Conservation (phyloP, 208 protist species). For the Acanthamoeba lenticulata region DNA sequence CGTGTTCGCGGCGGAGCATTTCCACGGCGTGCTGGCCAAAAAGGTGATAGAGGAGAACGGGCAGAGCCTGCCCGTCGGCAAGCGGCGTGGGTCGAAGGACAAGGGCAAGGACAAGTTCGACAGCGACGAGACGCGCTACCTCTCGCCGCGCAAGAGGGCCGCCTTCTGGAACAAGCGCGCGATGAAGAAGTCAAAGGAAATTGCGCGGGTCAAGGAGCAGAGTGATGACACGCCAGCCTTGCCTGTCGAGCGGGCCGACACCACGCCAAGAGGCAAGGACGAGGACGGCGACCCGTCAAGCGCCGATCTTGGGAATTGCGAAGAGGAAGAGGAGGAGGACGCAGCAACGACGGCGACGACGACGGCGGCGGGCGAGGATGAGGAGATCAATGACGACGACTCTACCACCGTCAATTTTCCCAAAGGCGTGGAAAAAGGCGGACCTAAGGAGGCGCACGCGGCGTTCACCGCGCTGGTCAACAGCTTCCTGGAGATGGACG, state of each 20-base stretch:
- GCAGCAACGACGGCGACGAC: no score
- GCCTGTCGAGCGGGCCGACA: not conserved
- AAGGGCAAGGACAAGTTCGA: conserved; percentile 35
- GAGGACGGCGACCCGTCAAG: not conserved
- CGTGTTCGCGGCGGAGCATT: conserved; percentile 63
- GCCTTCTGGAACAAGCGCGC: conserved; percentile 49
- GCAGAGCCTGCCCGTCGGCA: not conserved
- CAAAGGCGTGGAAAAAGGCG: not conserved
- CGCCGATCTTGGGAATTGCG: not conserved
- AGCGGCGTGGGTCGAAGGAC: not conserved
- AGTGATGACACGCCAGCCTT: not conserved
- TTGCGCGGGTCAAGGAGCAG: not conserved
- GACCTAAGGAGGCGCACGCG: not conserved
- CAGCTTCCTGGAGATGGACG: conserved; percentile 59
- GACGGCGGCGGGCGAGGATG: not conserved
- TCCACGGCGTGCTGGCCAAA: conserved; percentile 55
- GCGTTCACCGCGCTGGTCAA: conserved; percentile 31
- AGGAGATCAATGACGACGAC: conserved; percentile 32
- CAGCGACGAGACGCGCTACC: not conserved
- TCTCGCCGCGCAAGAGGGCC: not conserved
- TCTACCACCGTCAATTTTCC: not conserved
- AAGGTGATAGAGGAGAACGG: conserved; percentile 12
- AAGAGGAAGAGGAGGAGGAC: not conserved
- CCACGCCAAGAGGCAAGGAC: not conserved
- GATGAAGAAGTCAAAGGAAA: not conserved